Evolutionary conservation across 2,329 filamentous ascomycete genomes (phyloP).

Genomic region (Didymellaceae sp.): DNA sequence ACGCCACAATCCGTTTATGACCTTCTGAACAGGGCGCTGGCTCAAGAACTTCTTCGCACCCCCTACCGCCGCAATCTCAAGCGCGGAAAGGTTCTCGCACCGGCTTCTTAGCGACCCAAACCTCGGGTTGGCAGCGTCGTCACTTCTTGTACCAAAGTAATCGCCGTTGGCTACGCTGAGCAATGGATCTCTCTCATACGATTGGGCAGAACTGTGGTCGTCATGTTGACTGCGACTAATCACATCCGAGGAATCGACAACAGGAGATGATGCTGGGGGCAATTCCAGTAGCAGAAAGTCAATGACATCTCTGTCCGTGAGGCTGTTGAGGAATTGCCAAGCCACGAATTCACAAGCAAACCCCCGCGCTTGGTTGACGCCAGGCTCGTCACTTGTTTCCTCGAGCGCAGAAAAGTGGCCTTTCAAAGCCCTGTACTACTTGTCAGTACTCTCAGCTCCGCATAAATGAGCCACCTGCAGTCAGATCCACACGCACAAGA

Average conservation of each 20-base stretch:
- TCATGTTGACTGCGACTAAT: slow-evolving; percentile 18
- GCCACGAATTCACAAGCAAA: slow-evolving; percentile 82
- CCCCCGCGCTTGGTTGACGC: slow-evolving; percentile 71
- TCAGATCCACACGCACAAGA: slow-evolving; percentile 64
- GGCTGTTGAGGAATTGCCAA: slow-evolving; percentile 75
- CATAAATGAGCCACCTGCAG: not conserved
- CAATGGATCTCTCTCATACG: slow-evolving; percentile 37
- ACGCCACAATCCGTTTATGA: slow-evolving; percentile 81
- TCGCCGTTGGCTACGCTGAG: slow-evolving; percentile 26
- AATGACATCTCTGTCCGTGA: slow-evolving; percentile 76
- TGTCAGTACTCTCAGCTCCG: slow-evolving; percentile 20
- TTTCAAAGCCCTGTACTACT: slow-evolving; percentile 67
- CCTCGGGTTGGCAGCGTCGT: slow-evolving; percentile 45
- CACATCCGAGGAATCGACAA: slow-evolving; percentile 18
- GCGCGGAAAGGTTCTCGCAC: slow-evolving; percentile 81
- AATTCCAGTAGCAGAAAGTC: slow-evolving; percentile 78
- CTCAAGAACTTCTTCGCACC: slow-evolving; percentile 85
- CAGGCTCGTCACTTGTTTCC: slow-evolving; percentile 63
- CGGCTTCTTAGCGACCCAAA: slow-evolving; percentile 70
- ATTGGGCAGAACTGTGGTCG: slow-evolving; percentile 9
- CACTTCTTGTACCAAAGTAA: slow-evolving; percentile 34
- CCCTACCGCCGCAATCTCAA: slow-evolving; percentile 84
- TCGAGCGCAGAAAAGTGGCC: slow-evolving; percentile 74
- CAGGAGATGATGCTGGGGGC: slow-evolving; percentile 49
- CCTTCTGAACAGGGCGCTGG: slow-evolving; percentile 80